These are phyloP conservation scores for Agaricales sp. DNA, from an alignment of 1,284 basidiomycete species.

Conservation along the genomic window DNA sequence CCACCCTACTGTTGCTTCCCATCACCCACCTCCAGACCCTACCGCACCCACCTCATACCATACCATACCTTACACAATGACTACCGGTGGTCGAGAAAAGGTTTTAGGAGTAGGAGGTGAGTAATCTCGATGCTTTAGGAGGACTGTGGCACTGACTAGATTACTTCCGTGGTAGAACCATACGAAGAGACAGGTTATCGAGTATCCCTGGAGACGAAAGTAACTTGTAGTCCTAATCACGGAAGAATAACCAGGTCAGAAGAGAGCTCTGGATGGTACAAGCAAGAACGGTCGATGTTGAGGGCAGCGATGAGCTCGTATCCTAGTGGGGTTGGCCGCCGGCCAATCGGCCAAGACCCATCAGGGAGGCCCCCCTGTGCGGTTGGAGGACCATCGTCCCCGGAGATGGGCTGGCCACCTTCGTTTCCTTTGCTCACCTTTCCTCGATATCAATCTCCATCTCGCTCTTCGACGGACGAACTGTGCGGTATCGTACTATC, in stretches of 20 bases:
- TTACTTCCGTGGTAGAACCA: neutral
- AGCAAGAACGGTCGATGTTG: neutral
- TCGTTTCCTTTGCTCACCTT: neutral
- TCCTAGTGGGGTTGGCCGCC: neutral
- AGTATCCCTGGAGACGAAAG: neutral
- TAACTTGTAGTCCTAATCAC: neutral
- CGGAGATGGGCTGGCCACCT: neutral
- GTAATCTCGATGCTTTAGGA: neutral
- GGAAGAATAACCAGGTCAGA: neutral
- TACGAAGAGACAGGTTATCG: neutral
- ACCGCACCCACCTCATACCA: neutral
- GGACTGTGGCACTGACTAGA: neutral
- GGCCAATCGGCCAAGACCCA: neutral
- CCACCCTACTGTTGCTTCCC: neutral
- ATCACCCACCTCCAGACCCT: neutral
- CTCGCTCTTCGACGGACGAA: neutral
- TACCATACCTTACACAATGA: neutral
- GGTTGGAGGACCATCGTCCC: too few relatives aligned
- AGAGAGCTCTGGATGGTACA: neutral
- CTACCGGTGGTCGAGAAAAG: neutral
- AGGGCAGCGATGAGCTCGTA: neutral
- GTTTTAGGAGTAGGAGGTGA: neutral
- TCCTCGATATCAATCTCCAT: neutral
- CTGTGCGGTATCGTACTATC: neutral
- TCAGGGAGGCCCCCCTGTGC: too few relatives aligned